Percentiles rank a stretch among this genome's conserved stretches.
Evolutionary conservation across 805 yeast genomes (phyloP).

Genomic region (Yamadazyma sp.): DNA sequence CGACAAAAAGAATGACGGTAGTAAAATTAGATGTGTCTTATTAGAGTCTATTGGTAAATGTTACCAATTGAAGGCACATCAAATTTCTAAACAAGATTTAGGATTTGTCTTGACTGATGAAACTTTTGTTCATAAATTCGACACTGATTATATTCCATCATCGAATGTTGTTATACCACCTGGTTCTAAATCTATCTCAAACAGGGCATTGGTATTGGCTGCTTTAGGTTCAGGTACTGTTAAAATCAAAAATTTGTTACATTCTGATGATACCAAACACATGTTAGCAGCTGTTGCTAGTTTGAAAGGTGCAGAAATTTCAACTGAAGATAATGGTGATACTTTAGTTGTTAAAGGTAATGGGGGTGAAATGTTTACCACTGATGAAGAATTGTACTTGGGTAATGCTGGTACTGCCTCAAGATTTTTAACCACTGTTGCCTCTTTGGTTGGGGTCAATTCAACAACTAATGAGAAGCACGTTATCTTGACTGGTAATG

Average conservation of each 20-base stretch:
- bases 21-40: constrained; percentile 81
- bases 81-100: constrained; percentile 76
- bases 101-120: constrained; percentile 83
- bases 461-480: constrained; percentile 22
- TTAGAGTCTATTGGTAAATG: constrained; percentile 85
- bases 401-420: constrained; percentile 99
- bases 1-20: constrained; percentile 95
- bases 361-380: constrained; percentile 71
- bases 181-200: constrained; percentile 95
- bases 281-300: constrained; percentile 85
- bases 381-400: constrained; percentile 67
- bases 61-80: constrained; percentile 82
- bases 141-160: constrained; percentile 27
- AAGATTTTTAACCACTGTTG: constrained; percentile 88
- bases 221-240: constrained; percentile 88
- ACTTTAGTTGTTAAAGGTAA: constrained; percentile 82
- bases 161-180: constrained; percentile 72
- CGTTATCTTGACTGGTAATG: constrained; percentile 84
- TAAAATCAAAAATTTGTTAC: constrained; percentile 77
- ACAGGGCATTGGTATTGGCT: constrained; percentile 89
- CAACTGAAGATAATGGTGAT: constrained; percentile 86
- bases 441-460: constrained; percentile 65
- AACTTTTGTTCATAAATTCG: constrained; percentile 60
- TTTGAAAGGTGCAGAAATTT: constrained; percentile 76
- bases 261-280: constrained; percentile 94